Base-by-base conservation (phyloP, 495 filamentous ascomycete species). In the Paragyromitra xinjiangensis region DNA sequence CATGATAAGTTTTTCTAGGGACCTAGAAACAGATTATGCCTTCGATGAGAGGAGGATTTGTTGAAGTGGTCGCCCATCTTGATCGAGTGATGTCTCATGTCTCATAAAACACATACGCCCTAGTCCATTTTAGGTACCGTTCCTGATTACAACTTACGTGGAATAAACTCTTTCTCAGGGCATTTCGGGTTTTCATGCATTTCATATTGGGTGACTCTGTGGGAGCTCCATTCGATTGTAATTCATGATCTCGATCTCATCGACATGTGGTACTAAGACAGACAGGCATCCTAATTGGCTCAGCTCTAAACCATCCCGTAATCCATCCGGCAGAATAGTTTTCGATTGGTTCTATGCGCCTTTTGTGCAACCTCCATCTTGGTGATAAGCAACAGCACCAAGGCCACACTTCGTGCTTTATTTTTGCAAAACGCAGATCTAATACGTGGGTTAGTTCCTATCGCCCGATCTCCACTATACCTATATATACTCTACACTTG, bases 371-470 rank as follows among this genome's bases (percentile, higher is more conserved):
- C 29, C 63, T 58, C 64, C 53, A 34, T 61, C 48, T 39, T 40
- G 40, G 24, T 44, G 71, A 69, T 62, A 75, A 69, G 45, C 64
- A 68, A 59, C 53, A 50, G 64, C 16, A 34, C 40, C 53, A 69
- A 61, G 65, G 9, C 45, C 45, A n/a, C 29, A 29, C 19, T 68
- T 51, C 55, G 16, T 22, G 19, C 19, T 22, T 22, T 22, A 22
- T 22, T 22, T 22, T 22, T 22, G 19, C 19, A 22, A 22, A 22
- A 22, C 14, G 73, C 68, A 72, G 73, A 77, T 77, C 69, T 50
- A 59, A 77, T 77, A 77, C 73, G 73, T 72, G 68, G 73, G 59
- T 24, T 22, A 26, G 22, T 65, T 39, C 42, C 69, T 77, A 73
- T 77, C 73, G 73, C 61, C 61, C 73, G 68, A 77, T 77, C 69